Evolutionary conservation across 805 yeast genomes (phyloP).

Genomic region (Metschnikowia cerradonensis): DNA sequence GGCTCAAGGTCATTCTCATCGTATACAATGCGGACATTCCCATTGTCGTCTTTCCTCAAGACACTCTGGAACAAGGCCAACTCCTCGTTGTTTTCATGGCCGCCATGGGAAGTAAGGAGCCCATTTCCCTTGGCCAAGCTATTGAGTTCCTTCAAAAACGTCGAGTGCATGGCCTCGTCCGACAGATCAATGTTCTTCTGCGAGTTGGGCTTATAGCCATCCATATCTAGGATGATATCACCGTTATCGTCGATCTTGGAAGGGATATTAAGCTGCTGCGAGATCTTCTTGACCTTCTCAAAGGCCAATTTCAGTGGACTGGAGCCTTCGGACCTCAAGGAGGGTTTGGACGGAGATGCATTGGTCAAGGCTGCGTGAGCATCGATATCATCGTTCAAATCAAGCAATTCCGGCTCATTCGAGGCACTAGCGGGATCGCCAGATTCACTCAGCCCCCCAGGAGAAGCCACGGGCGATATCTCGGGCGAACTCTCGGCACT

Average conservation of each 20-base stretch:
- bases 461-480: slow-evolving; percentile 27
- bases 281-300: slow-evolving; percentile 58
- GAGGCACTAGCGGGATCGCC: neutral
- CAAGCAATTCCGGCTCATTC: slow-evolving; percentile 33
- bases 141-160: slow-evolving; percentile 69
- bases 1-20: slow-evolving; percentile 14
- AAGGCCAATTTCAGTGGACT: slow-evolving; percentile 32
- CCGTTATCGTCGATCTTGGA: slow-evolving; percentile 86
- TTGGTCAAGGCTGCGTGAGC: slow-evolving; percentile 24
- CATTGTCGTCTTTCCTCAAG: slow-evolving; percentile 55
- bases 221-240: slow-evolving; percentile 86
- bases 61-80: slow-evolving; percentile 35
- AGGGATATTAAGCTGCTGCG: slow-evolving; percentile 77
- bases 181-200: slow-evolving; percentile 71
- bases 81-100: slow-evolving; percentile 17
- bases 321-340: slow-evolving; percentile 16
- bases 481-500: slow-evolving; percentile 64
- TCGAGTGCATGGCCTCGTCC: slow-evolving; percentile 68
- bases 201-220: slow-evolving; percentile 84
- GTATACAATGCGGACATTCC: slow-evolving; percentile 56
- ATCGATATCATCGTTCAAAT: slow-evolving; percentile 34
- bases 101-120: slow-evolving; percentile 11
- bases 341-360: slow-evolving; percentile 16
- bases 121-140: slow-evolving; percentile 18
- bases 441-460: slow-evolving; percentile 9